These are phyloP conservation scores for Nicotiana tomentosiformis DNA, from an alignment of 257 asterid genomes.

Conservation along the genomic window DNA sequence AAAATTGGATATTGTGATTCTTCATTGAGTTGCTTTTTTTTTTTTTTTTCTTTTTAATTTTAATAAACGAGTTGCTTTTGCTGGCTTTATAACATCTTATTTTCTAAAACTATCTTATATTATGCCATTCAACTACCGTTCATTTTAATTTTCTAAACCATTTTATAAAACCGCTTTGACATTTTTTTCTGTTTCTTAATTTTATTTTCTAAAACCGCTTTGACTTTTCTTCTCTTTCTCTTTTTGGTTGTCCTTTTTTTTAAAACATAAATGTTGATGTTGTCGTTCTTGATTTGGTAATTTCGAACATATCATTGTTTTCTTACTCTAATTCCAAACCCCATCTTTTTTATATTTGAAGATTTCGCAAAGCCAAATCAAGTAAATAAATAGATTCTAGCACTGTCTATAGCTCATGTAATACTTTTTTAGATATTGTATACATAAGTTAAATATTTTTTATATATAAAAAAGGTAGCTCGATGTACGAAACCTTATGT, in stretches of 20 bases:
- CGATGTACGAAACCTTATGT: too few relatives aligned
- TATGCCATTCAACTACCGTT: too few relatives aligned
- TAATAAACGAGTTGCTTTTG: neutral
- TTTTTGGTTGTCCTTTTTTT: neutral
- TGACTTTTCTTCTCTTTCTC: too few relatives aligned
- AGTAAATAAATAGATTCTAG: neutral
- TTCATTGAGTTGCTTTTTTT: neutral
- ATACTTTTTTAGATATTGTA: too few relatives aligned
- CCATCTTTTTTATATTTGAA: too few relatives aligned
- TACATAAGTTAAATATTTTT: too few relatives aligned
- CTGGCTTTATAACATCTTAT: neutral
- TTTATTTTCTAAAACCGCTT: too few relatives aligned
- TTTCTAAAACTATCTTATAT: neutral
- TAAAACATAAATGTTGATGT: too few relatives aligned
- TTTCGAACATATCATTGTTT: neutral
- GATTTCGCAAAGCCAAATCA: neutral
- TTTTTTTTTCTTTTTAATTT: too few relatives aligned
- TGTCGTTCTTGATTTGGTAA: neutral
- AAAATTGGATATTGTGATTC: neutral
- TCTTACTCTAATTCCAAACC: neutral
- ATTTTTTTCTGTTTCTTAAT: too few relatives aligned
- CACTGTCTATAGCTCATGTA: too few relatives aligned
- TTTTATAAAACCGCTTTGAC: neutral
- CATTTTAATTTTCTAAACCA: neutral
- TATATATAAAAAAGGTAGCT: too few relatives aligned